Percentiles rank a stretch among this genome's conserved stretches.
Conservation (phyloP, 345 rosid species). For the Litchi chinensis region DNA sequence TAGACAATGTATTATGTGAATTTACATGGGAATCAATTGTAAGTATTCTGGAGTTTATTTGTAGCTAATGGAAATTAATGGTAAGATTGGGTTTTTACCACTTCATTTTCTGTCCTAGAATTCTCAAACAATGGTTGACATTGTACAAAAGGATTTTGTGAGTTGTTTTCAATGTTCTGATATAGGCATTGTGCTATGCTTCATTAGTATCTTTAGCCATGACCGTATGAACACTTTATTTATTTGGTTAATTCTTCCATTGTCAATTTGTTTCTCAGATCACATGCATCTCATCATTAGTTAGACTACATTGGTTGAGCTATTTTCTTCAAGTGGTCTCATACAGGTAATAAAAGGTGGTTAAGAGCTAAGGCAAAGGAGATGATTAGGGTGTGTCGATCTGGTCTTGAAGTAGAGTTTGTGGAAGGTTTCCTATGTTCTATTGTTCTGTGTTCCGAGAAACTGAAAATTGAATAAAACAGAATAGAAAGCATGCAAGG, state of each 20-base stretch:
- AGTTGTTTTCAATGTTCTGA: slow-evolving; percentile 2
- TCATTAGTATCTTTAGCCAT: neutral
- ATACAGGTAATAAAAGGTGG: neutral
- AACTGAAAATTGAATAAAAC: neutral
- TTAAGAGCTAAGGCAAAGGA: neutral
- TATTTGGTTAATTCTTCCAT: neutral
- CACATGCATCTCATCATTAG: neutral
- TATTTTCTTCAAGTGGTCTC: neutral
- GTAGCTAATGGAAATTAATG: neutral
- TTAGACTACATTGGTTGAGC: neutral
- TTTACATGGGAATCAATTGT: neutral
- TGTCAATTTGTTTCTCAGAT: neutral
- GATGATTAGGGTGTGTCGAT: neutral
- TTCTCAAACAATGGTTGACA: neutral
- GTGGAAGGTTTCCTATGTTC: neutral
- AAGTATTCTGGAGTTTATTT: neutral
- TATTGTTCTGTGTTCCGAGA: neutral
- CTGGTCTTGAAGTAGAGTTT: neutral
- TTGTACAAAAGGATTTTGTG: neutral
- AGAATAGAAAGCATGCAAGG: slow-evolving; percentile 3
- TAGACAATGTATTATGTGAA: neutral
- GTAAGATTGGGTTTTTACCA: neutral
- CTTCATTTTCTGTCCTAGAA: neutral
- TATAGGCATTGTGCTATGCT: neutral
- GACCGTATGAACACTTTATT: neutral